phyloP scores from a whole-genome alignment of 2,329 filamentous ascomycete genomes.

The Ploettnerulaceae sp. region DNA sequence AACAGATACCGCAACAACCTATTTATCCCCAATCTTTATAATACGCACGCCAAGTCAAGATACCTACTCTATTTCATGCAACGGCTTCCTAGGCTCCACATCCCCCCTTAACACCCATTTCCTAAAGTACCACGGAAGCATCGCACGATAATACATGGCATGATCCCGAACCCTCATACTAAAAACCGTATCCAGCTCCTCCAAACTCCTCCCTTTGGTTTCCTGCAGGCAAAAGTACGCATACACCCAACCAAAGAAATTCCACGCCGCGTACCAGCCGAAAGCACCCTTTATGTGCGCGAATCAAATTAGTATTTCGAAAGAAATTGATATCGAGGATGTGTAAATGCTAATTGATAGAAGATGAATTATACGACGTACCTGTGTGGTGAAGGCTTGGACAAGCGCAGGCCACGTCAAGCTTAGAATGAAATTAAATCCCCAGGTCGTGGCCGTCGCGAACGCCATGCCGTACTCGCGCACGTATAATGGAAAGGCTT shows the following conservation, averaged over 20 bases:
- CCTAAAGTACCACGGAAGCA: conserved; percentile 16
- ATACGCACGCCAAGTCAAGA: too few relatives aligned
- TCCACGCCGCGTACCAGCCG: conserved; percentile 49
- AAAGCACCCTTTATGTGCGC: conserved; percentile 43
- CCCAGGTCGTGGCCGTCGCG: conserved; percentile 48
- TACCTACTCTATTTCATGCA: conserved; percentile 10
- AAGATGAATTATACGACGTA: too few relatives aligned
- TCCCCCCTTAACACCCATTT: conserved; percentile 13
- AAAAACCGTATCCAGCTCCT: conserved; percentile 28
- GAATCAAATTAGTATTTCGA: too few relatives aligned
- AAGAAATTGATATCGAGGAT: too few relatives aligned
- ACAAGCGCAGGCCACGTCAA: conserved; percentile 34
- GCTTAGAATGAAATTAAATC: conserved; percentile 37
- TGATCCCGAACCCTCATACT: conserved; percentile 15
- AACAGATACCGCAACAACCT: too few relatives aligned
- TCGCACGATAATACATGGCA: conserved; percentile 13
- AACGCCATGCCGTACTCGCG: conserved; percentile 58
- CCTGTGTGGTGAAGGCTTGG: conserved; percentile 25
- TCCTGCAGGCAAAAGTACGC: conserved; percentile 24
- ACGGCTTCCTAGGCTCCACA: conserved; percentile 2
- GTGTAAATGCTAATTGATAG: too few relatives aligned
- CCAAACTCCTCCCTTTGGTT: conserved; percentile 29
- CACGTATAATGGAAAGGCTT: conserved; percentile 54
- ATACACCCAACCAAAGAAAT: conserved; percentile 38
- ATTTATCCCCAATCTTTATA: too few relatives aligned